Base-by-base conservation (phyloP, 768 basidiomycete genomes). In the Lactarius quietus region DNA sequence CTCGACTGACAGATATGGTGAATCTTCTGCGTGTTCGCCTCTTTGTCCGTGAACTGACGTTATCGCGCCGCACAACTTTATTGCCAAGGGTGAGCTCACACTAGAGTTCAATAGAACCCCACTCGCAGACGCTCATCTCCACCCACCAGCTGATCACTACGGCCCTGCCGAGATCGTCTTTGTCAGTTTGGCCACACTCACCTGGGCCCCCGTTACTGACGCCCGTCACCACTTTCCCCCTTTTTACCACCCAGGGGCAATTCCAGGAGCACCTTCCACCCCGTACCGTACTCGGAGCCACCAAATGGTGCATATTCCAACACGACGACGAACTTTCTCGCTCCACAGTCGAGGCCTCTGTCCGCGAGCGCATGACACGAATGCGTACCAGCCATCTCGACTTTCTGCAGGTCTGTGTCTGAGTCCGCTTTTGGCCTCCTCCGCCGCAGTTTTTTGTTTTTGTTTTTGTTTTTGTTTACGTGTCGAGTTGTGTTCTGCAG, bases 301-400 rank as follows among this genome's bases (percentile, higher is more conserved):
- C 93, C 3, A 94, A 94, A 73, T 94, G 90, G 90, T 93, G 91
- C 73, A 83, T 91, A 17, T 93, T 93, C 78, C 80, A 82, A 63
- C 76, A 77, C 33, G 77, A 79, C 18, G 75, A 51, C 12, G 48
- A 75, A 17, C 78, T 83, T 1, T 81, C 88, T 3, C 83, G 83
- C 8, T 74, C 79, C 35, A 74, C 81, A 59, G 89, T 92, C 57
- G 80, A 86, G 69, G 81, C 81, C 10, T 87, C 83, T 12, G 81
- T 93, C 17, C 80, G 81, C 65, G 89, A 93, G 70, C 85, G 91
- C 57, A 81, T 89, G 76, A 79, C 81, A 29, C 86, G 89, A 41
- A 90, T 89, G 85, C 81, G 81, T 58, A 79, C 81, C 0, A 74
- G 72, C 26, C 77, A 78, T 43, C 76, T 93, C 63, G 91, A 93